phyloP scores from a whole-genome alignment of 1,284 basidiomycete genomes.

The Hemileia vastatrix region DNA sequence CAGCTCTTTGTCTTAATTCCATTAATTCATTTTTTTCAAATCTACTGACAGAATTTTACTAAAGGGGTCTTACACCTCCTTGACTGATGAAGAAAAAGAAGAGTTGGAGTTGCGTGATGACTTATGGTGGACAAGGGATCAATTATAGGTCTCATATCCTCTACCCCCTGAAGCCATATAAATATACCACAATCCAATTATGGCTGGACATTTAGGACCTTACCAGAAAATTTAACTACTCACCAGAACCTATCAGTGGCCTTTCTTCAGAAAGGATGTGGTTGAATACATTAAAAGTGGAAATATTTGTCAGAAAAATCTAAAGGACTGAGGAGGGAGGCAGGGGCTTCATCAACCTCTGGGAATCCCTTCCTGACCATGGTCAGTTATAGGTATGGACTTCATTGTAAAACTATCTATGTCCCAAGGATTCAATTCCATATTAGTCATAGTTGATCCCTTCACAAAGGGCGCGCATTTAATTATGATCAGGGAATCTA shows the following conservation, averaged over 20 bases:
- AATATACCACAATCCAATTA: too few species aligned
- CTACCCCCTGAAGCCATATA: too few species aligned
- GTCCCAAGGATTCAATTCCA: slow-evolving; percentile 7
- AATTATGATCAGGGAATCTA: background rate
- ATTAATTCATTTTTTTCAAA: too few species aligned
- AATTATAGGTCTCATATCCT: too few species aligned
- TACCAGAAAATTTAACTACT: too few species aligned
- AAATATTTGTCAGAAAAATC: background rate
- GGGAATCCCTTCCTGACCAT: background rate
- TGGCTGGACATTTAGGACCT: too few species aligned
- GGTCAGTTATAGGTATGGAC: slow-evolving; percentile 1
- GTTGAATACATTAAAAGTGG: background rate
- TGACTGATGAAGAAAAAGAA: too few species aligned
- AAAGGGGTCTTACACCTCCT: too few species aligned
- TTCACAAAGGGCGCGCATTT: slow-evolving; percentile 6
- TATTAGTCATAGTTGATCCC: background rate
- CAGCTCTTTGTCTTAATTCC: too few species aligned
- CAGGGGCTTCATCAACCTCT: background rate
- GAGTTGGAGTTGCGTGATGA: too few species aligned
- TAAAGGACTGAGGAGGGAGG: background rate
- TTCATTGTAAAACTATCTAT: slow-evolving; percentile 5
- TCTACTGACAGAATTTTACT: too few species aligned
- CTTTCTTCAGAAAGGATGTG: background rate
- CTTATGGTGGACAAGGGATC: too few species aligned
- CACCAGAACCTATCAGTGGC: background rate